Evolutionary conservation across 306 rosid species (phyloP), one percentile per base, ranked within the genome.

Genomic region (Dryas octopetala): DNA sequence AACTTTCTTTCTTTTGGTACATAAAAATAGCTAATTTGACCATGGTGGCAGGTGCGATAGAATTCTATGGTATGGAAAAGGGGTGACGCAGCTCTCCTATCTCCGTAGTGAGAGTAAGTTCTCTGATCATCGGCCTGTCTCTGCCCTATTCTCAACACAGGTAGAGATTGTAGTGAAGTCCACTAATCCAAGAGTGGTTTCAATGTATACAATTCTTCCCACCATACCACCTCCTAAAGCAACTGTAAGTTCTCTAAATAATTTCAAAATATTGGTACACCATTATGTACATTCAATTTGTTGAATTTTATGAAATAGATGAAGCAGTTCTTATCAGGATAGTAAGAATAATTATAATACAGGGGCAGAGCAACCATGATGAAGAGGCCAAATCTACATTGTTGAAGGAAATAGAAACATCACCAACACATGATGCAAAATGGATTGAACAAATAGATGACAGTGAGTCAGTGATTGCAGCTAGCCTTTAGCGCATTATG

Each of bases 101-200:
- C 75, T 91, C 65, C 86, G 99, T 47, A 86, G 92, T 65, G 99
- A 95, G 75, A 95, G 91, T 76, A 95, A 90, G 83, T 95, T 95
- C 78, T 95, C 99, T 16, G 99, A 95, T 68, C 99, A 95, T 83
- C 88, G 99, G 5, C 99, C 99, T 0, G 99, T 95, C 73, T 89
- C 96, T 69, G 99, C 97, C 13, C 83, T 90, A 70, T 95, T 95
- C 81, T 86, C 95, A n/a, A 82, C 96, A 62, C 90, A 90, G 47
- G 74, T 91, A 62, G 93, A 91, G 69, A 32, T 32, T 32, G 70
- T 77, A 76, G 81, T 54, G 67, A 78, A 85, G 68, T 80, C 88
- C 73, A 81, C 82, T 17, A 83, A 44, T 26, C 77, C 74, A 76
- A 86, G 78, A 83, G 81, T 79, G 60, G 38, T 75, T 79, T 81